Percentiles rank a stretch among this genome's conserved stretches.
phyloP scores from a whole-genome alignment of 1,284 basidiomycete genomes.

The Hymenochaete sp. region DNA sequence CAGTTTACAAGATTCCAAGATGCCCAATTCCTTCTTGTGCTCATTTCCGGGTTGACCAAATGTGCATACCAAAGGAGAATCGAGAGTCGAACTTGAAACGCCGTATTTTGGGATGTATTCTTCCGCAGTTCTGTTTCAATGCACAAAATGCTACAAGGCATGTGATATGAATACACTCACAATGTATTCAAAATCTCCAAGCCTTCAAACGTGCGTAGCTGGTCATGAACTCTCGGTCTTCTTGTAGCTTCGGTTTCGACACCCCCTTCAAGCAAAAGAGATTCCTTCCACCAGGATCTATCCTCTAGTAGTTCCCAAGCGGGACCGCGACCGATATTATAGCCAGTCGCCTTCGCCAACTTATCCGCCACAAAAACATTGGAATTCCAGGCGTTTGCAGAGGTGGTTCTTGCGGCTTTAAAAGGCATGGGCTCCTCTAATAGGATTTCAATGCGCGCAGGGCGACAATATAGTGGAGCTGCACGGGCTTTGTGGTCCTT shows the following conservation, averaged over 20 bases:
- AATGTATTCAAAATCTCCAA: conserved; percentile 38
- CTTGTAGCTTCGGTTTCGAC: conserved; percentile 24
- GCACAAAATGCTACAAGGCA: background rate
- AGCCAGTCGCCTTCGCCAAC: conserved; percentile 56
- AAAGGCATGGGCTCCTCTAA: conserved; percentile 41
- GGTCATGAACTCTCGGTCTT: conserved; percentile 50
- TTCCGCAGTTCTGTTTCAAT: conserved; percentile 38
- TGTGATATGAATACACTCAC: conserved; percentile 32
- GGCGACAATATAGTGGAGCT: conserved; percentile 44
- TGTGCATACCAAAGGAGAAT: no score
- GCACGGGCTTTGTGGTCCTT: conserved; percentile 61
- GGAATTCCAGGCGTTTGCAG: conserved; percentile 38
- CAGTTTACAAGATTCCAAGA: conserved; percentile 47
- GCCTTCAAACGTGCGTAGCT: conserved; percentile 34
- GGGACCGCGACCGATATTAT: conserved; percentile 64
- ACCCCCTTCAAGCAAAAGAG: no score
- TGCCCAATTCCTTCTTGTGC: conserved; percentile 36
- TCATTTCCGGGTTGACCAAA: conserved; percentile 56
- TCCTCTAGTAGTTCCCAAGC: conserved; percentile 69
- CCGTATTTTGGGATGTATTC: conserved; percentile 49
- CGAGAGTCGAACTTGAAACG: conserved; percentile 17
- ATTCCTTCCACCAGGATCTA: conserved; percentile 67
- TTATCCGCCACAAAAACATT: conserved; percentile 35
- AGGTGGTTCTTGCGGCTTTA: conserved; percentile 23
- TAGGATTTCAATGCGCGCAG: conserved; percentile 49